Base-by-base conservation (phyloP, 306 rosid species). In the Cucumis cinereus region DNA sequence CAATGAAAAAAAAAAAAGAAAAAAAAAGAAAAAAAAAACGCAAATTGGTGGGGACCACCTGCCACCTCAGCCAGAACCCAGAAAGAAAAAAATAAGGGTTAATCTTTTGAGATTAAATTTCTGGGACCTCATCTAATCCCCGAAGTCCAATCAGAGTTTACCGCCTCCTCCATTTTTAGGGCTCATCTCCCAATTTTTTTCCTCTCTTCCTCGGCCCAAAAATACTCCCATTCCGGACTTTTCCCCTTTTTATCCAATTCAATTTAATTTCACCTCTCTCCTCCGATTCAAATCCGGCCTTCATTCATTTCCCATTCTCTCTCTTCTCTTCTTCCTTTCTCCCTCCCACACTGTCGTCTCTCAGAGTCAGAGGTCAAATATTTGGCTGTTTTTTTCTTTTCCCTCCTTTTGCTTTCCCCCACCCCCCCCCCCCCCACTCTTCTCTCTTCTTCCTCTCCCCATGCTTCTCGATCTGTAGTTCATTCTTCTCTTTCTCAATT, bases 281-380 rank as follows among this genome's bases (percentile, higher is more conserved):
- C 13, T 59, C 54, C 76, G 77, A 70, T 78, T 83, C 77, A 83
- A 77, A 74, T 83, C 89, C 83, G 85, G 35, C 35, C 35, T 30
- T 30, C 20, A 2, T 10, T 43, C 54, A 19, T 5, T 53, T 11
- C 12, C 12, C 35, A 30, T 30, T 35, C 10, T 36, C 56, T 49
- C 8, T n/a, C 17, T 54, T 16, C 10, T 52, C 43, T 23, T 1
- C 59, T 50, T 45, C 28, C 76, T 4, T 45, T 41, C 28, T 23
- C 28, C 76, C 5, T 45, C 52, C 52, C 55, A n/a, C 55, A 19
- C 56, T 47, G 14, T 55, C 56, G 35, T 64, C 49, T 2, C 60
- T 53, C 23, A 28, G 75, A 47, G 69, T 49, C 54, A 24, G 76
- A 50, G 71, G 75, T 66, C 59, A 67, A 66, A 80, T 63, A 66